Base-by-base conservation (phyloP, 352 stramenopile genomes). In the Phytophthora litchii region DNA sequence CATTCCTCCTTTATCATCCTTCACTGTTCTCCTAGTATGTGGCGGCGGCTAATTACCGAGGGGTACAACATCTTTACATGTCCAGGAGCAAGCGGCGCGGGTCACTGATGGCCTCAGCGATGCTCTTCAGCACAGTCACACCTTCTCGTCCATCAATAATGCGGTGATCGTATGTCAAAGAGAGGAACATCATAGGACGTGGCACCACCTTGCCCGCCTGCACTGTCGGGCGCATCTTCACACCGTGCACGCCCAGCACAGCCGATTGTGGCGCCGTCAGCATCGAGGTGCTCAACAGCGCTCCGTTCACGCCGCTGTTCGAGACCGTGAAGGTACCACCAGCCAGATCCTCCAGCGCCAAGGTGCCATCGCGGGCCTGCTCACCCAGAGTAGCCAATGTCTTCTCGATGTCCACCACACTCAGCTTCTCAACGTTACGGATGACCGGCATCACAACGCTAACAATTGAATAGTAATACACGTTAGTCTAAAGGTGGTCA, bases 121-220 rank as follows among this genome's bases (percentile, higher is more conserved):
- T 95, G 59, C 78, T 98, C 81, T 99, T 99, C 56, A 99, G 86
- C 84, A 99, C 98, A n/a, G 97, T 99, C 50, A 99, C 97, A 56
- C 94, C 96, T 83, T 99, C 97, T 72, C 97, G 95, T 47, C 97
- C 97, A 79, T 99, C 97, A 67, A 99, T 99, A 65, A 99, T 89
- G 64, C 97, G 91, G 87, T 99, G 97, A 83, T 99, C 97, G 80
- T 99, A 99, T 37, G 97, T 99, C 41, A 99, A 85, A 41, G 97
- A 98, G 40, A 99, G 80, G 71, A 99, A 99, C 97, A 99, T 99
- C 96, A 99, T 99, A n/a, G 97, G 97, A 48, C 97, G 78, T 14
- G 97, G 86, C 52, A 99, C 94, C 38, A 99, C 82, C 72, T 99
- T 86, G 47, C 97, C 97, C 54, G 85, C 82, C 17, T 86, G 65